Evolutionary conservation across 495 filamentous ascomycete species (phyloP).

Genomic region (Aspergillus mulundensis): DNA sequence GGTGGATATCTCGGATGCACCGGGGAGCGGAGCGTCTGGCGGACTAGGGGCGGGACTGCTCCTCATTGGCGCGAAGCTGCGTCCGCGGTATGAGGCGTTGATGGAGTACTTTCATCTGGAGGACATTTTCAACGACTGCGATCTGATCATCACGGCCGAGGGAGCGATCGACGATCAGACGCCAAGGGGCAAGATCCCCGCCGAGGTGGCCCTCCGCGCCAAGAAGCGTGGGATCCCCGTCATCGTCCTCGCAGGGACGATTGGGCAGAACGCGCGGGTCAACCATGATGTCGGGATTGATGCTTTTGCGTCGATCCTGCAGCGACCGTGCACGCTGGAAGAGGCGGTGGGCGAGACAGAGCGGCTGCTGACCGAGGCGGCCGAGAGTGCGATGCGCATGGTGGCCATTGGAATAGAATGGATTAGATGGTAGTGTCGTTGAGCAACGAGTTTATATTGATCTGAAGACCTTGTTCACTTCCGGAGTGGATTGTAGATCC

Average conservation of each 20-base stretch:
- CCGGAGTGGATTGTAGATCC: too few species aligned
- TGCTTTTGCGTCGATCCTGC: slow-evolving; percentile 11
- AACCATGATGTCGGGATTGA: slow-evolving; percentile 12
- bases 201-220: slow-evolving; percentile 11
- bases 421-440: not conserved
- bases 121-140: slow-evolving; percentile 3
- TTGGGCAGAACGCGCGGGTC: slow-evolving; percentile 1
- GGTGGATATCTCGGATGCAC: not conserved
- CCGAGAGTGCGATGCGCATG: slow-evolving; percentile 10
- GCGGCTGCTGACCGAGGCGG: slow-evolving; percentile 7
- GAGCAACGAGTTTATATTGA: too few species aligned
- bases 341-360: slow-evolving; percentile 8
- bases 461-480: too few species aligned
- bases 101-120: slow-evolving; percentile 8
- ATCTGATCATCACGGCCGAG: slow-evolving; percentile 10
- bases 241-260: slow-evolving; percentile 11
- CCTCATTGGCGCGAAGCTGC: slow-evolving; percentile 9
- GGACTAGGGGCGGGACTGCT: slow-evolving; percentile 10
- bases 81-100: slow-evolving; percentile 11
- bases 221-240: slow-evolving; percentile 4
- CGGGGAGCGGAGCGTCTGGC: slow-evolving; percentile 13
- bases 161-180: slow-evolving; percentile 13
- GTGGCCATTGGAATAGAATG: not conserved
- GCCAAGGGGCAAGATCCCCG: slow-evolving; percentile 11
- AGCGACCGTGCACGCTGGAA: slow-evolving; percentile 12